These are phyloP conservation scores for Annulohypoxylon maeteangense DNA, from an alignment of 495 filamentous ascomycete genomes.

Conservation along the genomic window DNA sequence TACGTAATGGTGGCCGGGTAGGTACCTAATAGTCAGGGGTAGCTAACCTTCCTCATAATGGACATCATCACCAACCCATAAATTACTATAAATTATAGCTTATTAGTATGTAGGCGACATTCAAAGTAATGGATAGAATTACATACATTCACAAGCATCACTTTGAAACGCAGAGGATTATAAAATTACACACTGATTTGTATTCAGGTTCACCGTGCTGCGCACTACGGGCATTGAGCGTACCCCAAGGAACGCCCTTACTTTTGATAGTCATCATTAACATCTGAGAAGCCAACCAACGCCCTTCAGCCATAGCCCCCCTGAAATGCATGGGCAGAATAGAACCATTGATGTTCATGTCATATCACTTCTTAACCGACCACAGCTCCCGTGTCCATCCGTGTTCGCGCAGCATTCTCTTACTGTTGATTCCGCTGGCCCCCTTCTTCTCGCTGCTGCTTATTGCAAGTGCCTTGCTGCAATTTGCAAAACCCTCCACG, in stretches of 20 bases:
- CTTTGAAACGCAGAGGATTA: neutral
- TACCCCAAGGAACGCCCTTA: conserved; percentile 35
- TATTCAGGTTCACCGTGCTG: conserved; percentile 9
- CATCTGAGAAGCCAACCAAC: conserved; percentile 31
- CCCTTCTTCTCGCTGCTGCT: conserved; percentile 63
- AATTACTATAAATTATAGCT: neutral
- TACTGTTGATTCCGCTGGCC: conserved; percentile 49
- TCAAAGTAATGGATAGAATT: neutral
- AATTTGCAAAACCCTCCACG: conserved; percentile 75
- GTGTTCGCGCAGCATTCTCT: conserved; percentile 65
- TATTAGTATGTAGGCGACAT: neutral
- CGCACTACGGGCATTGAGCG: conserved; percentile 18
- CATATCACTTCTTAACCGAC: conserved; percentile 55
- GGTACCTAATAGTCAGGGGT: neutral
- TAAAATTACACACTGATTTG: conserved; percentile 2
- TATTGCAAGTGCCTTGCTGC: conserved; percentile 77
- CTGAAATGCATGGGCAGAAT: conserved; percentile 14
- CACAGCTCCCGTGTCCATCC: conserved; percentile 65
- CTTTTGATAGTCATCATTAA: conserved; percentile 28
- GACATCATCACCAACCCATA: neutral
- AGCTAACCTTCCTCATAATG: neutral
- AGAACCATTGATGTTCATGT: conserved; percentile 2
- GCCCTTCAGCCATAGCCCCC: conserved; percentile 21
- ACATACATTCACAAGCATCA: neutral
- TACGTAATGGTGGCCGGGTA: neutral